Evolutionary conservation across 495 filamentous ascomycete genomes (phyloP).

Genomic region (Penicillium silybi): DNA sequence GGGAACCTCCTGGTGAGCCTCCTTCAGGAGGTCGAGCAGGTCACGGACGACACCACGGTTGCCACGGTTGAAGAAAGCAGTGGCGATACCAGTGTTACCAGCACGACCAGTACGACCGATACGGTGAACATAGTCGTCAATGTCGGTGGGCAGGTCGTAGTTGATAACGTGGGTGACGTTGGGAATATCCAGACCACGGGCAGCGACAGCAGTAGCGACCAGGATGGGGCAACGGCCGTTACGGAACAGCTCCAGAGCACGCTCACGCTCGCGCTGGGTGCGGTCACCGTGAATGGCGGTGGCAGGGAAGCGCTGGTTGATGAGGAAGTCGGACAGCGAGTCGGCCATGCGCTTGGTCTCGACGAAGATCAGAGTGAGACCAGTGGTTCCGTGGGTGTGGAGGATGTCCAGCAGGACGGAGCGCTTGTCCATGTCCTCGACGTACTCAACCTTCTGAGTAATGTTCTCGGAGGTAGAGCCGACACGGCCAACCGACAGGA

Average conservation of each 20-base stretch:
- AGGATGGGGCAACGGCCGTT: constrained; percentile 92
- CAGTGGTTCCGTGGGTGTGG: constrained; percentile 80
- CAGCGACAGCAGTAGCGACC: constrained; percentile 95
- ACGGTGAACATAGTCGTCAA: constrained; percentile 98
- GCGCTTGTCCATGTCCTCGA: constrained; percentile 95
- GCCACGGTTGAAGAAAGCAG: constrained; percentile 98
- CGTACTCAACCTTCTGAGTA: constrained; percentile 97
- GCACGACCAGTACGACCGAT: constrained; percentile 99
- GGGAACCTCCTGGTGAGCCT: constrained; percentile 95
- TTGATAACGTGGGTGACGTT: constrained; percentile 99
- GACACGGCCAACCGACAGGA: constrained; percentile 97
- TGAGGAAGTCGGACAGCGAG: constrained; percentile 91
- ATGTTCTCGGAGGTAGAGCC: constrained; percentile 99
- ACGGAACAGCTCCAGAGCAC: constrained; percentile 94
- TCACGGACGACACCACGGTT: constrained; percentile 97
- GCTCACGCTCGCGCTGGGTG: constrained; percentile 98
- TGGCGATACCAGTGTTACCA: constrained; percentile 96
- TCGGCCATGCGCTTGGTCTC: constrained; percentile 99
- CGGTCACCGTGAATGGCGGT: constrained; percentile 98
- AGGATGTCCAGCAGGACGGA: constrained; percentile 96
- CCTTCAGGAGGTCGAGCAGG: constrained; percentile 91
- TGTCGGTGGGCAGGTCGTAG: constrained; percentile 97
- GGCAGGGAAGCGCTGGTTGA: constrained; percentile 97
- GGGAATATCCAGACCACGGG: constrained; percentile 93
- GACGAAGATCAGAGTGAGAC: constrained; percentile 95